phyloP scores from a whole-genome alignment of 495 filamentous ascomycete species.

The Evansstolkia leycettana region DNA sequence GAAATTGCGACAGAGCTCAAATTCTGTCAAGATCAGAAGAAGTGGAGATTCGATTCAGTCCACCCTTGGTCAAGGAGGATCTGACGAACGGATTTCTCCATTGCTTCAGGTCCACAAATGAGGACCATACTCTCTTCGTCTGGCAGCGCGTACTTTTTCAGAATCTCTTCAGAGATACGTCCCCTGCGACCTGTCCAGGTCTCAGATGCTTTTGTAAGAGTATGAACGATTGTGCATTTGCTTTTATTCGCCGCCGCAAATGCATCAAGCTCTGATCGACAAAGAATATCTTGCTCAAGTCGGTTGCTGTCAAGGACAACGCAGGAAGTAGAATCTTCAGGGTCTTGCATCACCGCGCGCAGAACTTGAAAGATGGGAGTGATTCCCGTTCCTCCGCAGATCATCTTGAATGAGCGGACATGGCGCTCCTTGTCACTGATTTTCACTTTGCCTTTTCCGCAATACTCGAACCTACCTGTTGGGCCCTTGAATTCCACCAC shows the following conservation, averaged over 20 bases:
- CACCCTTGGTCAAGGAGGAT: slow-evolving; percentile 61
- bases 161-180: slow-evolving; percentile 49
- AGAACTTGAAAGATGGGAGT: slow-evolving; percentile 89
- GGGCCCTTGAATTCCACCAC: slow-evolving; percentile 83
- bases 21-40: slow-evolving; percentile 46
- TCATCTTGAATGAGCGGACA: slow-evolving; percentile 71
- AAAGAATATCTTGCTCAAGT: slow-evolving; percentile 72
- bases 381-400: slow-evolving; percentile 80
- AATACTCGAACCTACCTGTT: slow-evolving; percentile 77
- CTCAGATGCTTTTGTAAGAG: slow-evolving; percentile 49
- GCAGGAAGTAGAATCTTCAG: slow-evolving; percentile 46
- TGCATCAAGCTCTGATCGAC: slow-evolving; percentile 59
- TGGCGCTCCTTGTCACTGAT: slow-evolving; percentile 45
- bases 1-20: too few species aligned
- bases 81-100: slow-evolving; percentile 58
- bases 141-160: slow-evolving; percentile 44
- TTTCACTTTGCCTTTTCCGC: slow-evolving; percentile 50
- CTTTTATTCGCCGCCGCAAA: slow-evolving; percentile 37
- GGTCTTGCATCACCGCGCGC: slow-evolving; percentile 56
- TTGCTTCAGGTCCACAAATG: slow-evolving; percentile 68
- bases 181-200: slow-evolving; percentile 63
- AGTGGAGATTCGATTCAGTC: slow-evolving; percentile 67
- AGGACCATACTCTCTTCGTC: slow-evolving; percentile 54
- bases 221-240: slow-evolving; percentile 59
- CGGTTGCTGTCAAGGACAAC: slow-evolving; percentile 73